A percentile compares a stretch with the other conserved stretches of the same genome.
Conservation (phyloP, 768 basidiomycete species). For the Lactarius evosmus region DNA sequence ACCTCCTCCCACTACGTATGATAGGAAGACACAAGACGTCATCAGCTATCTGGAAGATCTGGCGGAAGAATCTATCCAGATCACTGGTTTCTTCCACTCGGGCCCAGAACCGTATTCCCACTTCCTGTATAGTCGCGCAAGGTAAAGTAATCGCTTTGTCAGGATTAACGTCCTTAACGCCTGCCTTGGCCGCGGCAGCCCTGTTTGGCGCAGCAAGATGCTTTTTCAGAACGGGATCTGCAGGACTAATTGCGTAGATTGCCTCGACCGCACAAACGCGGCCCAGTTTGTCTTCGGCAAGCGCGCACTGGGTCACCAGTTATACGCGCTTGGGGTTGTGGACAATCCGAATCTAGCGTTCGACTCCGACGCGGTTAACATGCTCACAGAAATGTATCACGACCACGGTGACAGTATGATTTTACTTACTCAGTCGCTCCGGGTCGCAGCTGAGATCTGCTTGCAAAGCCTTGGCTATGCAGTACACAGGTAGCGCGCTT, state of each 20-base stretch:
- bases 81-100: constrained; percentile 94
- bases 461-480: constrained; percentile 77
- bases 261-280: constrained; percentile 93
- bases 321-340: constrained; percentile 90
- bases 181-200: constrained; percentile 20
- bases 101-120: constrained; percentile 84
- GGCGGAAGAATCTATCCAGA: constrained; percentile 88
- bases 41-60: constrained; percentile 93
- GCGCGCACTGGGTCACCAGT: constrained; percentile 89
- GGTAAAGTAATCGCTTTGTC: constrained; percentile 39
- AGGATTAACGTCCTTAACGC: constrained; percentile 6
- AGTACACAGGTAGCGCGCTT: constrained; percentile 94
- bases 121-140: constrained; percentile 45
- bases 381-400: constrained; percentile 98
- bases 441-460: background rate
- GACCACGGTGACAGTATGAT: constrained; percentile 96
- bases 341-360: constrained; percentile 82
- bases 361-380: constrained; percentile 92
- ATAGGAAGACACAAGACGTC: constrained; percentile 90
- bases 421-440: too few relatives aligned
- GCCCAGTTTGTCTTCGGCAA: constrained; percentile 97
- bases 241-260: constrained; percentile 95
- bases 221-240: constrained; percentile 89
- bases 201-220: constrained; percentile 61
- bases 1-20: background rate